Percentiles rank a stretch among this genome's conserved stretches.
These are phyloP conservation scores for Quercus parvula DNA, from an alignment of 306 rosid species.

Conservation along the genomic window DNA sequence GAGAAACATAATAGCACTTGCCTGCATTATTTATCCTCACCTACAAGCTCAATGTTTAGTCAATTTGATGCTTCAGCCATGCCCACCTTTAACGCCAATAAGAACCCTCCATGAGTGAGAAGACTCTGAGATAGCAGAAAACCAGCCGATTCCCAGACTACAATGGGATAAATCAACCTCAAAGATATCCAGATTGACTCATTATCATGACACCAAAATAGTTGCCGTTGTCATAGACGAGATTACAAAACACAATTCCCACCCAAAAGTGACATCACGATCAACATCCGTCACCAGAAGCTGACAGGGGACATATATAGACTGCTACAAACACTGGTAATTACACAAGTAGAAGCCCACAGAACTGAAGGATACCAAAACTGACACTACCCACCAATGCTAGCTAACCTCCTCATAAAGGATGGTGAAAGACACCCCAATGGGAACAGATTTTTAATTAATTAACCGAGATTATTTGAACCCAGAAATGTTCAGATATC, in stretches of 20 bases:
- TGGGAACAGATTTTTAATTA: conserved; percentile 23
- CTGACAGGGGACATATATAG: conserved; percentile 28
- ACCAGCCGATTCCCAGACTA: conserved; percentile 24
- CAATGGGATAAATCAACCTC: conserved; percentile 20
- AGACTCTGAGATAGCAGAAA: conserved; percentile 18
- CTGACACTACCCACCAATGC: conserved; percentile 14
- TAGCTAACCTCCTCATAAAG: conserved; percentile 13
- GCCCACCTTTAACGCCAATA: conserved; percentile 27
- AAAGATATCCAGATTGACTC: conserved; percentile 14
- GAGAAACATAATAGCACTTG: conserved; percentile 11
- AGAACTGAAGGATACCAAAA: conserved; percentile 11
- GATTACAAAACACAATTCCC: conserved; percentile 23
- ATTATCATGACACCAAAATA: conserved; percentile 11
- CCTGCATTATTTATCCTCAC: conserved; percentile 38
- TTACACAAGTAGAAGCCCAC: conserved; percentile 31
- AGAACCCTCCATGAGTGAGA: conserved; percentile 28
- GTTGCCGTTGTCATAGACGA: conserved; percentile 12
- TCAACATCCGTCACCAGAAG: conserved; percentile 44
- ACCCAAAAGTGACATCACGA: conserved; percentile 46
- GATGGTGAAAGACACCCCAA: conserved; percentile 8
- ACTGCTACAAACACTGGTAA: conserved; percentile 31
- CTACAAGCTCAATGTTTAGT: conserved; percentile 38
- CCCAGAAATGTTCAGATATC: conserved; percentile 32
- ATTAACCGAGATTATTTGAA: conserved; percentile 27
- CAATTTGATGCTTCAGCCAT: conserved; percentile 31